Base-by-base conservation (phyloP, 768 basidiomycete genomes). In the Strobilomyces dryophilus region DNA sequence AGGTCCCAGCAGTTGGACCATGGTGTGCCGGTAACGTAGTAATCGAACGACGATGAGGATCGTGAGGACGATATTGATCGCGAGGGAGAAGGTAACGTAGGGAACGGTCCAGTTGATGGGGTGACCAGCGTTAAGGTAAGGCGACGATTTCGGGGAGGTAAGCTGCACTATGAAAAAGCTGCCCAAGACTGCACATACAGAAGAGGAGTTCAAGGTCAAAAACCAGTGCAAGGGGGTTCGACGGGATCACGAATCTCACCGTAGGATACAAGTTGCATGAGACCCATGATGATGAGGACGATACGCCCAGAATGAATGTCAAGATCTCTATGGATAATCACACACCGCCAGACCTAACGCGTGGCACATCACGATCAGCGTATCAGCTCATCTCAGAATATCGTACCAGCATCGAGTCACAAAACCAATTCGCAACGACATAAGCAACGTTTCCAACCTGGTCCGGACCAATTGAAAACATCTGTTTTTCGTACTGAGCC, bases 341-440 rank as follows among this genome's bases (percentile, higher is more conserved):
- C 50, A 52, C 65, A 67, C 20, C 66, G 67, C 66, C 66, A 68
- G 34, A 67, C 59, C 66, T 67, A 26, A 37, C 14, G 41, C 1
- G 17, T 10, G 8, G 18, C 14, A 24, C 15, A 14, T 50, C 4
- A 21, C 2, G 10, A 46, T 31, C 18, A 37, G 12, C 18, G 14
- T 12, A 15, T 52, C 20, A 47, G 41, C 31, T 27, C 14, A 10
- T 39, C 24, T 2, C 11, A 0, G 5, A 43, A 26, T 20, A 8
- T 3, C 55, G 37, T 46, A 69, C 66, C 57, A 68, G 49, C 29
- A 68, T 45, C 10, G 61, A 56, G 44, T 67, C 60, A 5, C 61
- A 39, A 21, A 69, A 52, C 66, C 66, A 68, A 29, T 69, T 66
- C 8, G 58, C 57, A 29, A 71, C 53, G 15, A 71, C 54, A 39